Conservation (phyloP, 2,329 filamentous ascomycete species). For the Shiraia bambusicola region DNA sequence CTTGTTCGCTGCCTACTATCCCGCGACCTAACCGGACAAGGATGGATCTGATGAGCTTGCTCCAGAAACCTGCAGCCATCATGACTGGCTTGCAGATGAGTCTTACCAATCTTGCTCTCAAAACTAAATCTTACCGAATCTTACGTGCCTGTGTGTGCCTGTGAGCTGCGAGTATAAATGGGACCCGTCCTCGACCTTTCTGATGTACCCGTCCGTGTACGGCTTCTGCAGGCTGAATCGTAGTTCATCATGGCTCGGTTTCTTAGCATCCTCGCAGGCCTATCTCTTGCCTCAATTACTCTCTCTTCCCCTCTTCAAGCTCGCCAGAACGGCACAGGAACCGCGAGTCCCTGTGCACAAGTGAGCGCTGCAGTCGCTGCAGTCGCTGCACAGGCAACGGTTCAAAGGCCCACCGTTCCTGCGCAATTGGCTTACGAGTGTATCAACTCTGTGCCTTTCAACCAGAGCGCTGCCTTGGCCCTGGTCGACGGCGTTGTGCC, state of each 20-base stretch:
- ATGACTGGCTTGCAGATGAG: conserved; percentile 9
- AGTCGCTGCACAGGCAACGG: conserved; percentile 24
- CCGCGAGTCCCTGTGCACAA: conserved; percentile 32
- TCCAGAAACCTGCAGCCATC: conserved; percentile 17
- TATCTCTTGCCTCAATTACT: conserved; percentile 31
- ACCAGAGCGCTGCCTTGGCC: conserved; percentile 44
- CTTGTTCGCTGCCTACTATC: conserved; percentile 15
- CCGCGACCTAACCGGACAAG: conserved; percentile 14
- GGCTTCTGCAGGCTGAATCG: too few species aligned
- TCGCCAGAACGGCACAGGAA: conserved; percentile 27
- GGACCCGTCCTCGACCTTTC: neutral
- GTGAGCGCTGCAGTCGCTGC: conserved; percentile 33
- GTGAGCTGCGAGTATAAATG: too few species aligned
- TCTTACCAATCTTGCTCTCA: neutral
- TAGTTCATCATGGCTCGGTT: conserved; percentile 33
- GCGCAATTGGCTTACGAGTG: conserved; percentile 51
- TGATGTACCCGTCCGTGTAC: too few species aligned
- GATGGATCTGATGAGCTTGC: conserved; percentile 8
- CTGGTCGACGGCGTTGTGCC: conserved; percentile 48
- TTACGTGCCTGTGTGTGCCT: too few species aligned
- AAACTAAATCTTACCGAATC: neutral
- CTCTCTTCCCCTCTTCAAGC: conserved; percentile 29
- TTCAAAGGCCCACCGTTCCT: conserved; percentile 44
- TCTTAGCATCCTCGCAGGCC: conserved; percentile 19
- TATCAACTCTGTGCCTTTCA: conserved; percentile 50